Conservation (phyloP, 1,284 basidiomycete genomes). For the Trametes sp. region DNA sequence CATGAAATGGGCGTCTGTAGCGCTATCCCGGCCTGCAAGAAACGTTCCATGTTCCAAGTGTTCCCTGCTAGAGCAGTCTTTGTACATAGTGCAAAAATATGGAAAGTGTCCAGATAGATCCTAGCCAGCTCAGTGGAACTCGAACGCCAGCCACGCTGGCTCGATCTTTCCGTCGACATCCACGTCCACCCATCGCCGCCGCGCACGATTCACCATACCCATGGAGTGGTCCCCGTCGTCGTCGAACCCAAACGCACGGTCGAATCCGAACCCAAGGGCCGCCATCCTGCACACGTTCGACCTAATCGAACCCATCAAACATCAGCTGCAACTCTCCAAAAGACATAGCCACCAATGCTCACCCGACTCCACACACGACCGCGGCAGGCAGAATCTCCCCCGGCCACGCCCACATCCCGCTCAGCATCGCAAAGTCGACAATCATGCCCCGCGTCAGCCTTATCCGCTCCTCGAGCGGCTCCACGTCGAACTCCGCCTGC, state of each 20-base stretch:
- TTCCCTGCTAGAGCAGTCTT: too few relatives aligned
- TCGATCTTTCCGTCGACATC: slow-evolving; percentile 59
- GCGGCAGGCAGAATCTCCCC: slow-evolving; percentile 58
- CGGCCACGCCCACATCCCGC: slow-evolving; percentile 62
- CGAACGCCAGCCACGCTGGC: slow-evolving; percentile 65
- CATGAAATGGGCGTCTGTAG: neutral
- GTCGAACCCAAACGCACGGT: slow-evolving; percentile 61
- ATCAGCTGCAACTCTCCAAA: neutral
- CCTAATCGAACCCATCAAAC: slow-evolving; percentile 41
- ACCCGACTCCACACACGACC: slow-evolving; percentile 65
- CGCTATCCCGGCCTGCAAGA: too few relatives aligned
- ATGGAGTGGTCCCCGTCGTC: slow-evolving; percentile 46
- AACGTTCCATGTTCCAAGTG: too few relatives aligned
- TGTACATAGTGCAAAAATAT: neutral
- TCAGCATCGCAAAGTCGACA: slow-evolving; percentile 69
- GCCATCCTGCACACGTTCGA: slow-evolving; percentile 67
- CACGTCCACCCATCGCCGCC: slow-evolving; percentile 66
- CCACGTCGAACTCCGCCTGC: slow-evolving; percentile 57
- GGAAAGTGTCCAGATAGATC: neutral
- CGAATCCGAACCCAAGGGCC: slow-evolving; percentile 69
- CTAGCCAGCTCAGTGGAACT: slow-evolving; percentile 41
- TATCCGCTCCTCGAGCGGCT: slow-evolving; percentile 51
- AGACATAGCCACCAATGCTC: slow-evolving; percentile 29
- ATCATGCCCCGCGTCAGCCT: slow-evolving; percentile 65
- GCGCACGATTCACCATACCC: slow-evolving; percentile 54